Conservation (phyloP, 768 basidiomycete genomes). For the Daedalea quercina region DNA sequence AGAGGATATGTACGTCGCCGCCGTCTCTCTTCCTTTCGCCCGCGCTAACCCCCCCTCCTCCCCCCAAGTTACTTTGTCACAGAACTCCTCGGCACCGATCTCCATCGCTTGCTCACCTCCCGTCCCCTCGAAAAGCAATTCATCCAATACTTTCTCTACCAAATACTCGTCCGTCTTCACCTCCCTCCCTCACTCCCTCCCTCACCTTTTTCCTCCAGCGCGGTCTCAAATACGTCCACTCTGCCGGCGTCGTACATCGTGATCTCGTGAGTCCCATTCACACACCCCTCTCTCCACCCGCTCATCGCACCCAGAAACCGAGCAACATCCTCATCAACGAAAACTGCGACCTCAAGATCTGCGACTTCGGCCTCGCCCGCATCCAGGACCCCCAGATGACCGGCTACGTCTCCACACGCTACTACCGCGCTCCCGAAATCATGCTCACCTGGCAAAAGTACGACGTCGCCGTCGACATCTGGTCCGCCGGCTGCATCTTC, state of each 20-base stretch:
- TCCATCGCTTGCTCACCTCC: slow-evolving; percentile 94
- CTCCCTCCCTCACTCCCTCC: slow-evolving; percentile 3
- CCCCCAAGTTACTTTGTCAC: slow-evolving; percentile 90
- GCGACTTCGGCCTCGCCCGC: slow-evolving; percentile 96
- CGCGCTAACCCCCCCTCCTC: neutral
- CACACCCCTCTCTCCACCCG: neutral
- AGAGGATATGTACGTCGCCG: slow-evolving; percentile 88
- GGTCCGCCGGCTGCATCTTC: slow-evolving; percentile 99
- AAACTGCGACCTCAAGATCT: slow-evolving; percentile 99
- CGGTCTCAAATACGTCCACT: slow-evolving; percentile 98
- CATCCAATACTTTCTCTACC: slow-evolving; percentile 99
- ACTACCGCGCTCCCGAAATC: slow-evolving; percentile 98
- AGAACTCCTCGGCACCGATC: slow-evolving; percentile 94
- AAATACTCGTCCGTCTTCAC: slow-evolving; percentile 66
- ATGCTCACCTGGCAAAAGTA: slow-evolving; percentile 99
- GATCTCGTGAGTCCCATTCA: slow-evolving; percentile 55
- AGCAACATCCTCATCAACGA: slow-evolving; percentile 99
- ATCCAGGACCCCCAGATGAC: slow-evolving; percentile 99
- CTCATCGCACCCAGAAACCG: slow-evolving; percentile 63
- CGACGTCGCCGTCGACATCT: slow-evolving; percentile 98
- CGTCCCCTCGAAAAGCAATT: slow-evolving; percentile 99
- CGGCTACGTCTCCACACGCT: slow-evolving; percentile 97
- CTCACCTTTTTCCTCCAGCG: slow-evolving; percentile 49
- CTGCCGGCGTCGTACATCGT: slow-evolving; percentile 96
- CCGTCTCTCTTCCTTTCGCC: slow-evolving; percentile 2